Base-by-base conservation (phyloP, 164 flowering plant genomes). In the Tetrastigma voinierianum region DNA sequence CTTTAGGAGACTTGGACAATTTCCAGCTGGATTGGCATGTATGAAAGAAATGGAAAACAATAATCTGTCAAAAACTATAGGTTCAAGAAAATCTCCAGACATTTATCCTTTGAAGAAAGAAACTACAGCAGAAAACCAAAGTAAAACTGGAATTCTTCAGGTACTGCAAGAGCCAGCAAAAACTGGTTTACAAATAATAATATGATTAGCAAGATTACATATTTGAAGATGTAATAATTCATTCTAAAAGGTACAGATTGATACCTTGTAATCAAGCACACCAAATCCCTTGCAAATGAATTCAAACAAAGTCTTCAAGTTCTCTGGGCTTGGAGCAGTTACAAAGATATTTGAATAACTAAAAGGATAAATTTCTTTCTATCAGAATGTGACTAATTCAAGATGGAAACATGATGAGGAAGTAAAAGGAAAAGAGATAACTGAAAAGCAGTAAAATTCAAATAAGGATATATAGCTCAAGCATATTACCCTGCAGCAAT, bases 311-410 rank as follows among this genome's bases (percentile, higher is more conserved):
- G 99, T 95, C 77, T 85, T 95, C 81, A 95, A 81, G 72, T 95
- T 95, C 61, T 95, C 98, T 49, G 97, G 98, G 76, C 95, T 88
- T 2, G 99, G 99, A 57, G 98, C 96, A 64, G 98, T 95, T 8
- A 95, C 90, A 80, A 78, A 92, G 59, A 95, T 88, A 84, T 92
- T n/a, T 24, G 99, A 92, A 65, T 89, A 95, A 86, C 99, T 95
- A 60, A 11, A 64, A 65, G 51, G 64, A 62, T 43, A 68, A 15
- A 62, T 10, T 63, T 58, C 21, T 59, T 20, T 46, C n/a, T 2
- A 55, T 62, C 48, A 75, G 59, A 47, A 64, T 62, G 6, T 52
- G 57, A 18, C 67, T 52, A 8, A 10, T 18, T 24, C 55, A 32
- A 21, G 6, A 56, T 1, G 57, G 58, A 51, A 46, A n/a, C 52